Conservation (phyloP, 495 filamentous ascomycete genomes). For the Evernia prunastri region DNA sequence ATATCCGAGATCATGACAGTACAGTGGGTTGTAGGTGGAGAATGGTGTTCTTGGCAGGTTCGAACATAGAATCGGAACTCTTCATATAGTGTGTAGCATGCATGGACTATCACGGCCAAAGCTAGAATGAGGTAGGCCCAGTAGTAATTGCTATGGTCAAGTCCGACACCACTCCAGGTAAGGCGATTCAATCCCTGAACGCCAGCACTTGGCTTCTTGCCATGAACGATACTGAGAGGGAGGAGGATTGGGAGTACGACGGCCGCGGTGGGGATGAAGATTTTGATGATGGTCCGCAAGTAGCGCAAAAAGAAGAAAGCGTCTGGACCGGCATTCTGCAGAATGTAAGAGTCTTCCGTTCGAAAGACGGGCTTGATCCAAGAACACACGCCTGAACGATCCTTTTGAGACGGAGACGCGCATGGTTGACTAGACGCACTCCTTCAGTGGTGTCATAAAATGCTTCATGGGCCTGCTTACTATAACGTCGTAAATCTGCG, state of each 20-base stretch:
- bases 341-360: background rate
- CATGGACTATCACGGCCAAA: background rate
- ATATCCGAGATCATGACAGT: slow-evolving; percentile 13
- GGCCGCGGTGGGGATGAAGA: background rate
- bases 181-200: slow-evolving; percentile 3
- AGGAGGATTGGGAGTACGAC: slow-evolving; percentile 6
- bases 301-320: slow-evolving; percentile 18
- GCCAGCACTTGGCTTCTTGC: background rate
- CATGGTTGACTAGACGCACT: background rate
- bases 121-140: slow-evolving; percentile 5
- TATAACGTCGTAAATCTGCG: background rate
- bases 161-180: slow-evolving; percentile 4
- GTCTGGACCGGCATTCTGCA: slow-evolving; percentile 2
- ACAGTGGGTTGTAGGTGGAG: background rate
- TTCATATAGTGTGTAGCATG: slow-evolving; percentile 10
- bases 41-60: background rate
- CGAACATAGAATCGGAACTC: slow-evolving; percentile 7
- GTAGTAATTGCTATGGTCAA: slow-evolving; percentile 9
- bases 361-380: slow-evolving; percentile 6
- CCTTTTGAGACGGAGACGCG: background rate
- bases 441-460: background rate
- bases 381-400: background rate
- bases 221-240: background rate
- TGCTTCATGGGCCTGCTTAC: background rate
- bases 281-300: slow-evolving; percentile 9